Evolutionary conservation across 1,284 basidiomycete species (phyloP), one percentile per base, ranked within the genome.

Genomic region (Rugosomyces carneus): DNA sequence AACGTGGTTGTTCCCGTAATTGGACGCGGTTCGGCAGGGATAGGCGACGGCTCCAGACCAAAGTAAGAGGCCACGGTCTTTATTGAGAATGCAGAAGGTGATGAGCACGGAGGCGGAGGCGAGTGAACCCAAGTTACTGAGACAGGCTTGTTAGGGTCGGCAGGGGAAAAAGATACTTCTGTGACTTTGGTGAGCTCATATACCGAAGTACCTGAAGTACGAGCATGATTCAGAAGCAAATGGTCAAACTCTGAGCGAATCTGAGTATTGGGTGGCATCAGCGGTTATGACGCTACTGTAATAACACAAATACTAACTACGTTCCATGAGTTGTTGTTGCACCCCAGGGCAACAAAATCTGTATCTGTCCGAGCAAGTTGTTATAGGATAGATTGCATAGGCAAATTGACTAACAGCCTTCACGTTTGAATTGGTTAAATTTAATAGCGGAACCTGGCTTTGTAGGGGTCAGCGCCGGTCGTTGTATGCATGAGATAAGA

Each of bases 201-300:
- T 19, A 82, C 74, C 27, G 61, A 56, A 31, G 67, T 78, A 9
- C 80, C 80, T 34, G 65, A 72, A 13, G 70, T 65, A n/a, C 65
- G 72, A 9, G 81, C 76, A 51, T 84, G 78, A 43, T 76, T 72
- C 46, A 84, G 64, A 32, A 84, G 68, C 42, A 84, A 52, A 1
- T 78, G 67, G 59, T 84, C 82, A 48, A 81, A 82, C 59, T 81
- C 79, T 2, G 81, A 74, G 32, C 81, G 78, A 37, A 75, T 65
- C 80, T 81, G 31, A 13, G 16, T 15, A n/a, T 16, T 8, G 15
- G n/a, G 15, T 5, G n/a, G 2, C 4, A 15, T 16, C 21, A 34
- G 15, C 8, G 38, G n/a, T 24, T 32, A 7, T 26, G 29, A 38
- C 8, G 15, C 21, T 20, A 23, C n/a, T 45, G 10, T 19, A 11